phyloP scores from a whole-genome alignment of 345 rosid genomes.

The Mallotus nudiflorus region DNA sequence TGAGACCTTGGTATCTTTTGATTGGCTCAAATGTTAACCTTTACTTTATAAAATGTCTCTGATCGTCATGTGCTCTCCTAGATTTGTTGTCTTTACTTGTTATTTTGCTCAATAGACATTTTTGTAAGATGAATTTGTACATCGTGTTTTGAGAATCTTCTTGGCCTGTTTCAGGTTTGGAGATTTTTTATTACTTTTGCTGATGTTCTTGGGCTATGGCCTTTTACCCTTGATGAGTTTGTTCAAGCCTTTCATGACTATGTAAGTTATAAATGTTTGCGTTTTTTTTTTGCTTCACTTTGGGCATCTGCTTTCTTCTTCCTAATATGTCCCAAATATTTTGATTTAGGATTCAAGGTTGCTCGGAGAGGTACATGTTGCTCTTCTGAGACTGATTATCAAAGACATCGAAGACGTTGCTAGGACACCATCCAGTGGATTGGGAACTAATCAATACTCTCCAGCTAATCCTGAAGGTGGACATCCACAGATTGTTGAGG shows the following conservation, averaged over 20 bases:
- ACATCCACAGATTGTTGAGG: conserved; percentile 91
- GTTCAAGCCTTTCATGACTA: conserved; percentile 96
- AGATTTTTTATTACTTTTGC: conserved; percentile 83
- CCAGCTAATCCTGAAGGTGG: conserved; percentile 97
- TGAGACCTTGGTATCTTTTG: background rate
- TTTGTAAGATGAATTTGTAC: conserved; percentile 6
- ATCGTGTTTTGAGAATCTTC: conserved; percentile 19
- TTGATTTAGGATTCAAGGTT: conserved; percentile 87
- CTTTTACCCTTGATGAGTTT: conserved; percentile 96
- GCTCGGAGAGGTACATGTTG: conserved; percentile 88
- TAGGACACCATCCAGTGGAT: conserved; percentile 79
- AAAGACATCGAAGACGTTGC: conserved; percentile 96
- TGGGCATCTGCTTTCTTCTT: conserved; percentile 10
- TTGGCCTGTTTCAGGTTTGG: conserved; percentile 77
- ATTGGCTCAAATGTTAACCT: background rate
- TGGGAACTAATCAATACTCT: conserved; percentile 75
- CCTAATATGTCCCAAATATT: conserved; percentile 18
- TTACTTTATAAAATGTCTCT: background rate
- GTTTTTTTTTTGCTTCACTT: conserved; percentile 4
- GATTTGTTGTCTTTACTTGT: conserved; percentile 5
- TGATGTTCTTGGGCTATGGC: conserved; percentile 95
- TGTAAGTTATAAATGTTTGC: conserved; percentile 50
- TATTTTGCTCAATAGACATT: conserved; percentile 7
- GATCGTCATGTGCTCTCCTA: conserved; percentile 3
- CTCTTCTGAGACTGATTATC: conserved; percentile 72